Conservation (phyloP, 768 basidiomycete genomes). For the Psilocybe cubensis region DNA sequence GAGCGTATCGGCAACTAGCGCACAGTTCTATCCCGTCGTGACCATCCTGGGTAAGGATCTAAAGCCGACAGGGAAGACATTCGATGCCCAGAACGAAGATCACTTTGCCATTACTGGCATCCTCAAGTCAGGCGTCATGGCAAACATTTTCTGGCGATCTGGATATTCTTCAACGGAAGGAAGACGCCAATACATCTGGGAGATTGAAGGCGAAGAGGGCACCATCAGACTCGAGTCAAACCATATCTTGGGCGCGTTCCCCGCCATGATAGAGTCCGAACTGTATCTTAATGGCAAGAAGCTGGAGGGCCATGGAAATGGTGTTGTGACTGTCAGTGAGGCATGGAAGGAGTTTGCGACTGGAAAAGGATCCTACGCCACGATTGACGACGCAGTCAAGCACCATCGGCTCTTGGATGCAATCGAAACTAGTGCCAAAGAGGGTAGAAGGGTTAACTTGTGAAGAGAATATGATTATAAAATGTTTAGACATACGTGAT, state of each 20-base stretch:
- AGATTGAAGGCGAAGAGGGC: constrained; percentile 38
- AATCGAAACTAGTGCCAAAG: constrained; percentile 17
- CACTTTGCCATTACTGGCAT: constrained; percentile 33
- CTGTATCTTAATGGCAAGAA: constrained; percentile 23
- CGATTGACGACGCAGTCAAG: constrained; percentile 26
- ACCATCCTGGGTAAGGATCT: constrained; percentile 10
- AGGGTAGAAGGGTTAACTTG: neutral
- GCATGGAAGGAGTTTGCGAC: constrained; percentile 19
- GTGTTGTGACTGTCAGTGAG: neutral
- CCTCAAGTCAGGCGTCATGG: constrained; percentile 32
- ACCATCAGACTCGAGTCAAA: constrained; percentile 18
- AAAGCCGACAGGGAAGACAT: constrained; percentile 28
- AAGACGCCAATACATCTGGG: constrained; percentile 31
- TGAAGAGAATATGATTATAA: too few relatives aligned
- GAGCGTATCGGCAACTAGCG: constrained; percentile 27
- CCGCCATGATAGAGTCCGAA: constrained; percentile 6
- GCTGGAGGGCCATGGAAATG: constrained; percentile 7
- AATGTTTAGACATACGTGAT: too few relatives aligned
- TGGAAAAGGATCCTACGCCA: constrained; percentile 14
- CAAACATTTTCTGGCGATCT: constrained; percentile 27
- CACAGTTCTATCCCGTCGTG: constrained; percentile 28
- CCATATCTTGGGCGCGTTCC: neutral
- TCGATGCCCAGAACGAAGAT: constrained; percentile 23
- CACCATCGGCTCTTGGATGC: constrained; percentile 17
- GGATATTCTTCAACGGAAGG: constrained; percentile 25